A percentile compares a stretch with the other conserved stretches of the same genome.
Conservation (phyloP, 2,329 filamentous ascomycete genomes). For the Epichloe festucae region DNA sequence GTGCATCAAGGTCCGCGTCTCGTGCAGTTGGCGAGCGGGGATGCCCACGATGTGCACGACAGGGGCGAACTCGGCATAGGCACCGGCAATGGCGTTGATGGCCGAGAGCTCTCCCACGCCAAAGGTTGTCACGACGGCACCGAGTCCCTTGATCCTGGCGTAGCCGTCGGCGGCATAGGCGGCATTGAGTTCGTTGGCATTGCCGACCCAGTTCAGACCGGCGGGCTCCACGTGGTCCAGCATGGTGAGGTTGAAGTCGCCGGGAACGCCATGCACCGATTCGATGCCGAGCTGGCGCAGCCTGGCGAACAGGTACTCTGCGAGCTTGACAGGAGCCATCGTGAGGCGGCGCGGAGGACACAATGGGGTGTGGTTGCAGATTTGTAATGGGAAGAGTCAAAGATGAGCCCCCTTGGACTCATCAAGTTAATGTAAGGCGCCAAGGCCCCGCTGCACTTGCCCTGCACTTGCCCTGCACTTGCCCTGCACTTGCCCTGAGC, state of each 20-base stretch:
- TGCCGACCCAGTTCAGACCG: constrained; percentile 33
- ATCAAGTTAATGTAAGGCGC: neutral
- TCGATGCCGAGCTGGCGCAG: constrained; percentile 45
- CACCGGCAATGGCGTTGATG: constrained; percentile 45
- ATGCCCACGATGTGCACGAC: constrained; percentile 47
- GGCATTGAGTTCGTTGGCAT: constrained; percentile 45
- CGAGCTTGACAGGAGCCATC: constrained; percentile 7
- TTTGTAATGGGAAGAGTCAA: neutral
- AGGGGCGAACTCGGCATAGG: constrained; percentile 41
- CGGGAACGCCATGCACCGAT: constrained; percentile 39
- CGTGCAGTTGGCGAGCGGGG: constrained; percentile 30
- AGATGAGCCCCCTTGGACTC: neutral
- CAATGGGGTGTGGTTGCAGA: neutral
- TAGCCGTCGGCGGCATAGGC: constrained; percentile 47
- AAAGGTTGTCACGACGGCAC: constrained; percentile 42
- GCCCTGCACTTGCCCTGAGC: neutral
- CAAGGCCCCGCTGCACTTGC: neutral
- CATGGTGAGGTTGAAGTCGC: constrained; percentile 26
- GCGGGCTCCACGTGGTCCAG: constrained; percentile 24
- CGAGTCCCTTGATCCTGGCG: constrained; percentile 36
- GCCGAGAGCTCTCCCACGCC: constrained; percentile 46
- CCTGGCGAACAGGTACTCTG: constrained; percentile 43
- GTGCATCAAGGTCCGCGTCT: constrained; percentile 31
- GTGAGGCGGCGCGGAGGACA: neutral
- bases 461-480: neutral